Evolutionary conservation across 2,329 filamentous ascomycete genomes (phyloP), one percentile per base, ranked within the genome.

Genomic region (Pseudogymnoascus sp.): DNA sequence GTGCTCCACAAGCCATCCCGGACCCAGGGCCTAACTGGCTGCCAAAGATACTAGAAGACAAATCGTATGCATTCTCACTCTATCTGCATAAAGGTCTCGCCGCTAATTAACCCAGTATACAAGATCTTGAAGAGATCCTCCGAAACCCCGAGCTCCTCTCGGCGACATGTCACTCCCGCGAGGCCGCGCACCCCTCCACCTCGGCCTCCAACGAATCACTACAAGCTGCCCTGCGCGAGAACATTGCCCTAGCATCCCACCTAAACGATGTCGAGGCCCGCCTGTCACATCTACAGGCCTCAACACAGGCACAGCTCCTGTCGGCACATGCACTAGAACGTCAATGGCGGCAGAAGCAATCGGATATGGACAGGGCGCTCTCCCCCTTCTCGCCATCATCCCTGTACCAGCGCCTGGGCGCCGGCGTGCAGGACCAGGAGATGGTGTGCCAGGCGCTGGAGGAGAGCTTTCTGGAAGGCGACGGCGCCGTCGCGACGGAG

Each of bases 271-370:
- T 87, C 5, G 88, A 91, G 72, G 69, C 77, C 26, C 79, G 77
- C 16, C 76, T 88, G 5, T 71, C 76, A 4, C 81, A 81, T 66
- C 82, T 88, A 69, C 88, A 93, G 62, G 81, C 85, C 29, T 80
- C 83, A 1, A 89, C 90, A 0, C 91, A 96, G 72, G 88, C 91
- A 3, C 88, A 92, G 64, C 83, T 97, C 0, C 81, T 97, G 1
- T 83, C 90, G 10, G 85, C 94, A 21, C 90, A 93, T 69, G 90
- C 90, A 1, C 83, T 97, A 14, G 94, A 97, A 76, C 85, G 92
- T n/a, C 88, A 93, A 71, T 97, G 94, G 90, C 85, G 88, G 62
- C 84, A 89, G 68, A 95, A 94, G 74, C 91, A 97, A 74, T 81
- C 84, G 1, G 91, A 94, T 69, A 94, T 96, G 83, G 94, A 97